phyloP scores from a whole-genome alignment of 192 early-diverging fungal species.

The Gamsiella multidivaricata region DNA sequence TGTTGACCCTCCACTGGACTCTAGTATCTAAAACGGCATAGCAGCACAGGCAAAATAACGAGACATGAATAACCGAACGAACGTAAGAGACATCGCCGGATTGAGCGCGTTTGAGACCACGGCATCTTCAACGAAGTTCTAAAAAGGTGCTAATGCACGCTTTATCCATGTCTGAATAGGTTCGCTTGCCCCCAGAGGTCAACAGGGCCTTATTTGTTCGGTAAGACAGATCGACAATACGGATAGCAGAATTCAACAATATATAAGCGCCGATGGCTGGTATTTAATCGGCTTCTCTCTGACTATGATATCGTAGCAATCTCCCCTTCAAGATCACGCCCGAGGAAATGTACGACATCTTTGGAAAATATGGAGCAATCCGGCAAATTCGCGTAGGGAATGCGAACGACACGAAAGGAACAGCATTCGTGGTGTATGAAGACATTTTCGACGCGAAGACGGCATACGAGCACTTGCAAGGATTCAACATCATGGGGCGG shows the following conservation, averaged over 20 bases:
- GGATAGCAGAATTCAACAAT: no score
- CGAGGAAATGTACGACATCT: constrained; percentile 98
- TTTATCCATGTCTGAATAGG: constrained; percentile 46
- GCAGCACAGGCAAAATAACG: no score
- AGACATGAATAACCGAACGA: constrained; percentile 2
- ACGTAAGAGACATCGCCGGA: background rate
- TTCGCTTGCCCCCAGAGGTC: constrained; percentile 90
- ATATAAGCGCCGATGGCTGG: no score
- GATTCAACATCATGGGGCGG: constrained; percentile 95
- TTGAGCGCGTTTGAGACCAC: no score
- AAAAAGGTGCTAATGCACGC: background rate
- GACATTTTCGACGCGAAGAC: constrained; percentile 98
- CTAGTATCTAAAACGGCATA: no score
- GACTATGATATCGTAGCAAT: constrained; percentile 64
- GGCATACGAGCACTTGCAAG: constrained; percentile 94
- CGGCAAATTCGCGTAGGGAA: constrained; percentile 92
- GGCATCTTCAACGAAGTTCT: background rate
- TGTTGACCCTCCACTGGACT: no score
- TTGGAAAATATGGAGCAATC: constrained; percentile 96
- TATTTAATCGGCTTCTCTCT: background rate
- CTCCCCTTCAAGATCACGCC: constrained; percentile 96
- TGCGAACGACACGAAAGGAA: constrained; percentile 88
- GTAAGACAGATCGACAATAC: no score
- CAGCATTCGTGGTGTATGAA: constrained; percentile 97
- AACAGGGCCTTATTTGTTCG: constrained; percentile 94